Percentiles rank a stretch among this genome's conserved stretches.
These are phyloP conservation scores for Talaromyces nanjingensis DNA, from an alignment of 495 filamentous ascomycete species.

Conservation along the genomic window DNA sequence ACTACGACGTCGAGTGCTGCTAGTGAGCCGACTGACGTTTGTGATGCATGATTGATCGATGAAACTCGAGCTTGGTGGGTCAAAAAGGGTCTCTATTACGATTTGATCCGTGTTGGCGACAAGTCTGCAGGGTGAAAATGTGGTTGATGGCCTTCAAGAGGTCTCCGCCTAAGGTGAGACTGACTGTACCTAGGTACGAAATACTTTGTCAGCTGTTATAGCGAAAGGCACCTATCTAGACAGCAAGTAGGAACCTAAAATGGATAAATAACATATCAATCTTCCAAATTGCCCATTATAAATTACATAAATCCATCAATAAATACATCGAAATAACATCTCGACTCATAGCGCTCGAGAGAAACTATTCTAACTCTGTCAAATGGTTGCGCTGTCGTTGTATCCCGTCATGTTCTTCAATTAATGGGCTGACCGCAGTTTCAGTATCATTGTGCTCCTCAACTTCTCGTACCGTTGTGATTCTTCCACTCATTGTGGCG, in stretches of 20 bases:
- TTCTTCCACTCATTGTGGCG: neutral
- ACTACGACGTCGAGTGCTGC: neutral
- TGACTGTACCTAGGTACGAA: too few relatives aligned
- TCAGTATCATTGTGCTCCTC: neutral
- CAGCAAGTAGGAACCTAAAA: neutral
- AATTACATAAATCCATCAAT: neutral
- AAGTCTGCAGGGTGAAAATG: too few relatives aligned
- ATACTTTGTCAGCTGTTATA: too few relatives aligned
- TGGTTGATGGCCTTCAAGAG: too few relatives aligned
- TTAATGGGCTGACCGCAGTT: neutral
- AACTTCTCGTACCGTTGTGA: constrained; percentile 2
- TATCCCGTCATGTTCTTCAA: neutral
- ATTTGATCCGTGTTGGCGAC: neutral
- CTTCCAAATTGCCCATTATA: neutral
- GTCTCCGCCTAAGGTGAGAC: too few relatives aligned
- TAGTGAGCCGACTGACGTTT: neutral
- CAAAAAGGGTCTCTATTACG: neutral
- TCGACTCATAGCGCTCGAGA: neutral
- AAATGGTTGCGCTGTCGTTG: neutral
- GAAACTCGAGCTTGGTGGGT: neutral
- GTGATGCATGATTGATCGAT: neutral
- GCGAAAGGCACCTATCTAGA: neutral
- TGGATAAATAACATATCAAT: neutral
- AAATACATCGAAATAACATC: neutral
- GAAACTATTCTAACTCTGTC: neutral